Evolutionary conservation across 441 rosid genomes (phyloP).

Genomic region (Sinapis alba): DNA sequence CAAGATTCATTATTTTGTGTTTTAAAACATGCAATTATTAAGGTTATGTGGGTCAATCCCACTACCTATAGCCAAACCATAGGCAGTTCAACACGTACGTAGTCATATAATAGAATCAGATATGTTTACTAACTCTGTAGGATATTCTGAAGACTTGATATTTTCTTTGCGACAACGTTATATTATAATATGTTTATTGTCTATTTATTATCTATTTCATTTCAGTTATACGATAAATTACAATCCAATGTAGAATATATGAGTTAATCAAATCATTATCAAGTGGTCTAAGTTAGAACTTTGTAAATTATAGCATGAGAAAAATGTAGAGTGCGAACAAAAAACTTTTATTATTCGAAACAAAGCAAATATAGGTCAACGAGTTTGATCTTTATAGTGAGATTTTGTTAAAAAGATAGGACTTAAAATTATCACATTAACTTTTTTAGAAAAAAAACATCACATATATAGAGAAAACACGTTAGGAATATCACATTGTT

Average conservation of each 20-base stretch:
- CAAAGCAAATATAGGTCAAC: neutral
- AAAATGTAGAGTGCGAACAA: neutral
- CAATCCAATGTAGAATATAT: neutral
- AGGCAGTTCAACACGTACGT: slow-evolving; percentile 33
- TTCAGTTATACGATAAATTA: neutral
- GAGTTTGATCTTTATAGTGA: neutral
- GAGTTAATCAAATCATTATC: neutral
- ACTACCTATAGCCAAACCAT: slow-evolving; percentile 17
- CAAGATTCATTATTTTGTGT: neutral
- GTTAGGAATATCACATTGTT: neutral
- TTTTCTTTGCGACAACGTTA: no score
- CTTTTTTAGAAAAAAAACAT: neutral
- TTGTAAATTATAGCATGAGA: neutral
- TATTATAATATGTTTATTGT: no score
- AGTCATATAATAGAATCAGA: slow-evolving; percentile 8
- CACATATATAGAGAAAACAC: neutral
- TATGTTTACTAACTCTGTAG: neutral
- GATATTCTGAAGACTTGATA: slow-evolving; percentile 9
- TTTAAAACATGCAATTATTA: slow-evolving; percentile 25
- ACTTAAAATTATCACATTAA: neutral
- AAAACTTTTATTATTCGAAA: neutral
- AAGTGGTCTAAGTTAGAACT: neutral
- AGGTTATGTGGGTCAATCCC: slow-evolving; percentile 31
- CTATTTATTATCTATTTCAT: no score
- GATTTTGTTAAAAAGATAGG: neutral